Conservation (phyloP, 1,139 yeast genomes). For the Nadsonia commutata region DNA sequence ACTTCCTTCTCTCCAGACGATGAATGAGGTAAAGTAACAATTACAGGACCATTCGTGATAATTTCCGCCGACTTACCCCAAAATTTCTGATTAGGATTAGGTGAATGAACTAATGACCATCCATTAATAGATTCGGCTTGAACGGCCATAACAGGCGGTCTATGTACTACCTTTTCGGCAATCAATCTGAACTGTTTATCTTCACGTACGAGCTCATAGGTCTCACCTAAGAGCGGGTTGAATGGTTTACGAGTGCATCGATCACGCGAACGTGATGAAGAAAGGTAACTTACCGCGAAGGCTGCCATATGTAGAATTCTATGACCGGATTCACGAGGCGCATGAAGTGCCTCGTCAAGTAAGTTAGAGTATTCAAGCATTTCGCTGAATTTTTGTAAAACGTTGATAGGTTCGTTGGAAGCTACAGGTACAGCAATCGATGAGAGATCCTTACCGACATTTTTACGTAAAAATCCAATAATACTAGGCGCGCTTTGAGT, state of each 20-base stretch:
- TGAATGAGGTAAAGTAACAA: constrained; percentile 33
- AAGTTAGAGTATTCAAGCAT: constrained; percentile 59
- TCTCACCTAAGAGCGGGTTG: constrained; percentile 67
- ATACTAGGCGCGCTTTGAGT: constrained; percentile 67
- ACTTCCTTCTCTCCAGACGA: constrained; percentile 45
- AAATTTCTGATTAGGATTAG: constrained; percentile 76
- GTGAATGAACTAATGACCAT: constrained; percentile 67
- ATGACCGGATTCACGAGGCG: constrained; percentile 34
- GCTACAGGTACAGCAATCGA: constrained; percentile 90
- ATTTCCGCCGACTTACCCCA: constrained; percentile 93
- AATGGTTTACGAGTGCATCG: constrained; percentile 79
- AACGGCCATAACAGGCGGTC: constrained; percentile 72
- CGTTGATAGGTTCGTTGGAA: constrained; percentile 78
- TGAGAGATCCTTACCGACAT: constrained; percentile 81
- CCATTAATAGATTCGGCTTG: constrained; percentile 47
- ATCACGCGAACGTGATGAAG: constrained; percentile 58
- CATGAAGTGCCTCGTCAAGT: constrained; percentile 42
- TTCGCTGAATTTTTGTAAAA: constrained; percentile 68
- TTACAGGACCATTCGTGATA: constrained; percentile 54
- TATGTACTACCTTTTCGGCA: constrained; percentile 68
- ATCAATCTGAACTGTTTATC: constrained; percentile 55
- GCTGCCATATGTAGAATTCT: constrained; percentile 54
- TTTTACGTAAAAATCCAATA: constrained; percentile 65
- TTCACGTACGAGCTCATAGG: constrained; percentile 70
- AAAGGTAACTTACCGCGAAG: constrained; percentile 64